Percentiles rank a stretch among this genome's conserved stretches.
phyloP scores from a whole-genome alignment of 805 yeast genomes.

The Dipodascopsis tothii region DNA sequence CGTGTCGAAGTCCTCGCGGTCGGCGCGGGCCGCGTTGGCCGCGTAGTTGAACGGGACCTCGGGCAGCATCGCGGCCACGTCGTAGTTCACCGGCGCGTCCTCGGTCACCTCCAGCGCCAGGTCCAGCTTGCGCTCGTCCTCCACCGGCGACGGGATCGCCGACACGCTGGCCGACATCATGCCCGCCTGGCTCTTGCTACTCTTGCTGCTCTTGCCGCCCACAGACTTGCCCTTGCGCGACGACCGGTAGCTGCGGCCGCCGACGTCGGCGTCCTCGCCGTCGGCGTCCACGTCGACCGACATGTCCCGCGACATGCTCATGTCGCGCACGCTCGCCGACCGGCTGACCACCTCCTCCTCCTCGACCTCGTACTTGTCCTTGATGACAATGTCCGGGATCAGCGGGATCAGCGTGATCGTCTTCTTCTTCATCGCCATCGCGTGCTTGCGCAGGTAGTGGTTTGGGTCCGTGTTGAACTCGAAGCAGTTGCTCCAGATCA shows the following conservation, averaged over 20 bases:
- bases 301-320: slow-evolving; percentile 12
- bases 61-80: slow-evolving; percentile 74
- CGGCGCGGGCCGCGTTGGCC: slow-evolving; percentile 8
- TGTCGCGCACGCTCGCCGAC: slow-evolving; percentile 17
- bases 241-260: slow-evolving; percentile 3
- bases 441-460: slow-evolving; percentile 84
- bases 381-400: slow-evolving; percentile 79
- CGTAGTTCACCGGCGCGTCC: slow-evolving; percentile 51
- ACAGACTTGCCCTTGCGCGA: slow-evolving; percentile 1
- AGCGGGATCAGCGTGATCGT: slow-evolving; percentile 66
- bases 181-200: not conserved
- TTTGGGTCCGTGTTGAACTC: slow-evolving; percentile 91
- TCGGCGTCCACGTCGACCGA: slow-evolving; percentile 19
- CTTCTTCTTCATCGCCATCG: slow-evolving; percentile 91
- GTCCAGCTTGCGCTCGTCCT: not conserved
- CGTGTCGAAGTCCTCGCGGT: slow-evolving; percentile 15
- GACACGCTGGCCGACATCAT: not conserved
- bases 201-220: slow-evolving; percentile 4
- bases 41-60: slow-evolving; percentile 34
- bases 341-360: slow-evolving; percentile 32
- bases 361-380: slow-evolving; percentile 41
- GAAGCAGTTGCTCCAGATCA: slow-evolving; percentile 92
- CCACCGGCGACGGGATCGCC: not conserved
- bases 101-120: slow-evolving; percentile 23
- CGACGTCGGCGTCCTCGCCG: slow-evolving; percentile 15